Percentiles rank a stretch among this genome's conserved stretches.
Evolutionary conservation across 768 basidiomycete species (phyloP).

Genomic region (Agaricus sinodeliciosus): DNA sequence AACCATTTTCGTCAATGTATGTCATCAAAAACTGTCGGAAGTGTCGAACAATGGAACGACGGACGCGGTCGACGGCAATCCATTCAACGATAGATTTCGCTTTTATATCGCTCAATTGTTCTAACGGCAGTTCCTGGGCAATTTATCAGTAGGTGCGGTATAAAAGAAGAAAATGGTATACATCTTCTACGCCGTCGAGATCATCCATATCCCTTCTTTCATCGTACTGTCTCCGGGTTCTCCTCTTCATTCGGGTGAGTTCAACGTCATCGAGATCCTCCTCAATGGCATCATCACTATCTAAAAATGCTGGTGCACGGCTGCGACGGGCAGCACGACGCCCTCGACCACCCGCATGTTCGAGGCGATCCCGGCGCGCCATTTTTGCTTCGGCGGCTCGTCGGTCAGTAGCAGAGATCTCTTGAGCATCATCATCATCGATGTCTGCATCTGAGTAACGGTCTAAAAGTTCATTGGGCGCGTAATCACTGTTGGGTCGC

Average conservation of each 20-base stretch:
- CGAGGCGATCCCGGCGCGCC: slow-evolving; percentile 79
- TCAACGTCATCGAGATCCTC: slow-evolving; percentile 64
- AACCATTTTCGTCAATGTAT: slow-evolving; percentile 86
- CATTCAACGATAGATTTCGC: slow-evolving; percentile 96
- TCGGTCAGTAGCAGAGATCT: slow-evolving; percentile 61
- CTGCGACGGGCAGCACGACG: slow-evolving; percentile 71
- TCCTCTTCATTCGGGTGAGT: slow-evolving; percentile 65
- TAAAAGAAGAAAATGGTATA: slow-evolving; percentile 28
- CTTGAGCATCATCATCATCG: slow-evolving; percentile 72
- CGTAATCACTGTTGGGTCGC: slow-evolving; percentile 64
- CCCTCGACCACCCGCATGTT: slow-evolving; percentile 60
- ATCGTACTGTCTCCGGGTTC: slow-evolving; percentile 89
- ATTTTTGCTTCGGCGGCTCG: slow-evolving; percentile 83
- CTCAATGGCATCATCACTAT: slow-evolving; percentile 76
- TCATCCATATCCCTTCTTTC: slow-evolving; percentile 89
- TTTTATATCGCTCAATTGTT: slow-evolving; percentile 96
- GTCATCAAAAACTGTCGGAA: slow-evolving; percentile 96
- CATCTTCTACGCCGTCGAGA: slow-evolving; percentile 83
- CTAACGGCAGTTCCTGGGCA: slow-evolving; percentile 81
- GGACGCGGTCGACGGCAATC: slow-evolving; percentile 91
- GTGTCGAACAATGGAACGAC: slow-evolving; percentile 83
- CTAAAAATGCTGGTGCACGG: slow-evolving; percentile 83
- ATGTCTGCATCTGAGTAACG: slow-evolving; percentile 82
- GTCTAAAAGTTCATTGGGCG: slow-evolving; percentile 75
- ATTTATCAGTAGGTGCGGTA: neutral